Conservation (phyloP, 1,139 yeast genomes). For the Geotrichum bryndzae region DNA sequence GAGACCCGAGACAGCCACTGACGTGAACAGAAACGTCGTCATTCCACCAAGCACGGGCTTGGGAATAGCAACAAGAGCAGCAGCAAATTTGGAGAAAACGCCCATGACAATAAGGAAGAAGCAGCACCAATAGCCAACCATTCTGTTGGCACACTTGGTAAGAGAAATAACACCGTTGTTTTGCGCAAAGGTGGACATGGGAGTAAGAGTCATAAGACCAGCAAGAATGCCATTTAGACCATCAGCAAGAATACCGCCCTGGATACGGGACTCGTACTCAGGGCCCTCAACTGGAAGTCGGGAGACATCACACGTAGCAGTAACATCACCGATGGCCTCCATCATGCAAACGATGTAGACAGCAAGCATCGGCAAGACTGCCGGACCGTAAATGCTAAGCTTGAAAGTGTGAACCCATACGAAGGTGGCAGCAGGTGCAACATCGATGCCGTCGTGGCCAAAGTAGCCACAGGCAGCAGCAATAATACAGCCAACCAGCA, state of each 20-base stretch:
- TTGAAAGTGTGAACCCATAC: slow-evolving; percentile 83
- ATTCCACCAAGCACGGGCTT: slow-evolving; percentile 82
- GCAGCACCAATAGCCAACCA: slow-evolving; percentile 86
- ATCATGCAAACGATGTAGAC: slow-evolving; percentile 74
- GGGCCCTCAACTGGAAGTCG: slow-evolving; percentile 77
- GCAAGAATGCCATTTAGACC: slow-evolving; percentile 64
- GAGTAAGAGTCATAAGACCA: slow-evolving; percentile 60
- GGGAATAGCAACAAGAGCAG: slow-evolving; percentile 81
- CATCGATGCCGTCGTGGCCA: slow-evolving; percentile 46
- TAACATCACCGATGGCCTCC: slow-evolving; percentile 90
- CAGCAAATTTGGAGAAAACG: slow-evolving; percentile 79
- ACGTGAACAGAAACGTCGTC: slow-evolving; percentile 81
- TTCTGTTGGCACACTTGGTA: slow-evolving; percentile 82
- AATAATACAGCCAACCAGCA: slow-evolving; percentile 80
- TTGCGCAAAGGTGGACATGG: slow-evolving; percentile 89
- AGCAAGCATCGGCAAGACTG: slow-evolving; percentile 78
- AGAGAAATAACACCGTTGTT: slow-evolving; percentile 88
- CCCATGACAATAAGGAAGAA: slow-evolving; percentile 81
- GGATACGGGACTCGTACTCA: slow-evolving; percentile 73
- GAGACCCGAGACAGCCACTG: slow-evolving; percentile 85
- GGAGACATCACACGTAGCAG: slow-evolving; percentile 88
- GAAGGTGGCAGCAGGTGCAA: slow-evolving; percentile 76
- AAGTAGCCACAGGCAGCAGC: slow-evolving; percentile 89
- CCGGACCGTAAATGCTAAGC: slow-evolving; percentile 70
- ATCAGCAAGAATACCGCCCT: slow-evolving; percentile 87